These are phyloP conservation scores for Beauveria asiatica DNA, from an alignment of 2,329 filamentous ascomycete species.

Conservation along the genomic window DNA sequence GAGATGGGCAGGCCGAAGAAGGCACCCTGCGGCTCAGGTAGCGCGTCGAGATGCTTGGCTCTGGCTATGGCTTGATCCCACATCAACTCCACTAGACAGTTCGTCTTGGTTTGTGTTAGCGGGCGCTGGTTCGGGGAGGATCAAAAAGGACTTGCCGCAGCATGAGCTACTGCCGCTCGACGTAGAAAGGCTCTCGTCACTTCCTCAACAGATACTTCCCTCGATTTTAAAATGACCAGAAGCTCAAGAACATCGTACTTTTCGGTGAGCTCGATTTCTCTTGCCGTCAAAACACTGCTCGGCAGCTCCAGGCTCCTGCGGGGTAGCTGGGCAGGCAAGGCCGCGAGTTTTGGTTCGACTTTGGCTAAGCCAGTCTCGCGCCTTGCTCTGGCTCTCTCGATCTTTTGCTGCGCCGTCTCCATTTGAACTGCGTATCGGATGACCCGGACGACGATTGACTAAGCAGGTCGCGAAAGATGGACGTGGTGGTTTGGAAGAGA, in stretches of 20 bases:
- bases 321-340: slow-evolving; percentile 12
- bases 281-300: slow-evolving; percentile 15
- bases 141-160: not conserved
- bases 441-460: no score
- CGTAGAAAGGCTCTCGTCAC: slow-evolving; percentile 10
- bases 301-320: slow-evolving; percentile 18
- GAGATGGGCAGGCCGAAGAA: slow-evolving; percentile 29
- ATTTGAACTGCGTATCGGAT: not conserved
- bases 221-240: slow-evolving; percentile 5
- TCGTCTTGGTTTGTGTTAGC: slow-evolving; percentile 18
- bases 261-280: slow-evolving; percentile 22
- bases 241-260: slow-evolving; percentile 18
- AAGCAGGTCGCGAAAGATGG: not conserved
- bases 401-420: slow-evolving; percentile 9
- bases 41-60: slow-evolving; percentile 24
- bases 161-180: slow-evolving; percentile 10
- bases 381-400: slow-evolving; percentile 9
- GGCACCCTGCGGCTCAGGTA: slow-evolving; percentile 24
- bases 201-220: slow-evolving; percentile 9
- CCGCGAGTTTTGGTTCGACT: slow-evolving; percentile 13
- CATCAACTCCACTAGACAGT: slow-evolving; percentile 26
- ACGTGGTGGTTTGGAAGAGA: not conserved
- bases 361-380: slow-evolving; percentile 13
- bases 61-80: slow-evolving; percentile 28
- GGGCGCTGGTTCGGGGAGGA: not conserved